Evolutionary conservation across 2,329 filamentous ascomycete genomes (phyloP).

Genomic region (Colletotrichum horii): DNA sequence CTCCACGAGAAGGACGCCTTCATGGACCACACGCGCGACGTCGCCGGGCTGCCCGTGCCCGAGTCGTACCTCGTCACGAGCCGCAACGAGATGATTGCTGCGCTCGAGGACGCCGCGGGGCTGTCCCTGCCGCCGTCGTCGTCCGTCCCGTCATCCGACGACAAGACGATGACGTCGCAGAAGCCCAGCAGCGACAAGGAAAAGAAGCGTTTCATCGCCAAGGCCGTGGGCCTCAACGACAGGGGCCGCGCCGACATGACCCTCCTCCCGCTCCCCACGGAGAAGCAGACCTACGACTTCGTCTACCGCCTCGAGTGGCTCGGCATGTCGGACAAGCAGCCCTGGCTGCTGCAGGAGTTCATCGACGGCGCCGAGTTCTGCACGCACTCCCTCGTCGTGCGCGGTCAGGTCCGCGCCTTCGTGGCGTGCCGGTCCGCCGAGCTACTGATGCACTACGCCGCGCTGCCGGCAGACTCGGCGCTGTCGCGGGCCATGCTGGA

Average conservation of each 20-base stretch:
- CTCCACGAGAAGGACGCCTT: slow-evolving; percentile 73
- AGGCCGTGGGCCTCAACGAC: slow-evolving; percentile 68
- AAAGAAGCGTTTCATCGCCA: slow-evolving; percentile 64
- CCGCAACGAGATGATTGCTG: slow-evolving; percentile 53
- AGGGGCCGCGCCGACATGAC: slow-evolving; percentile 66
- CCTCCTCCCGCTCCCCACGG: slow-evolving; percentile 61
- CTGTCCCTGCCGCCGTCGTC: not conserved
- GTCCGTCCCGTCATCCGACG: not conserved
- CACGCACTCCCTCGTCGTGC: slow-evolving; percentile 73
- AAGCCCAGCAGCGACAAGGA: not conserved
- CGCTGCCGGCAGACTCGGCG: slow-evolving; percentile 58
- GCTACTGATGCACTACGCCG: slow-evolving; percentile 69
- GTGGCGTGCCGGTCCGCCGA: slow-evolving; percentile 68
- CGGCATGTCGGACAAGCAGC: slow-evolving; percentile 54
- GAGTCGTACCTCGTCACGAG: slow-evolving; percentile 59
- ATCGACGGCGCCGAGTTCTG: slow-evolving; percentile 69
- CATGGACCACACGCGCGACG: slow-evolving; percentile 57
- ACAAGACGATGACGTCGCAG: not conserved
- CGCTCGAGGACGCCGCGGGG: slow-evolving; percentile 45
- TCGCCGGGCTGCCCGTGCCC: slow-evolving; percentile 57
- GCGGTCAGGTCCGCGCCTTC: slow-evolving; percentile 68
- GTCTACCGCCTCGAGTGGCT: slow-evolving; percentile 53
- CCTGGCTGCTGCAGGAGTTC: slow-evolving; percentile 75
- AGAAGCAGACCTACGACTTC: slow-evolving; percentile 58
- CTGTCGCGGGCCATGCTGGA: slow-evolving; percentile 65